Base-by-base conservation (phyloP, 768 basidiomycete genomes). In the Dictyophora rubrovolvata region DNA sequence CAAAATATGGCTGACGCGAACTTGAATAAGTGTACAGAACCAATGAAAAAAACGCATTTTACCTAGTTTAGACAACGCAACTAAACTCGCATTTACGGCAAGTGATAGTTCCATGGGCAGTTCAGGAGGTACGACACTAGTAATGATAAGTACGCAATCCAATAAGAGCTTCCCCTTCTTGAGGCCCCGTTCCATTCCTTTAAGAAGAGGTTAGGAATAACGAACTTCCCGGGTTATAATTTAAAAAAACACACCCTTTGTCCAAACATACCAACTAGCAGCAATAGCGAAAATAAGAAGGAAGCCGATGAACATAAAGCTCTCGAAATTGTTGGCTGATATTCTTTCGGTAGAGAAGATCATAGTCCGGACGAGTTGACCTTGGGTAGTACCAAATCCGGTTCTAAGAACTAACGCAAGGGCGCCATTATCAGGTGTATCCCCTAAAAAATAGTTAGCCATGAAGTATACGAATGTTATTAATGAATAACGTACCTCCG, bases 261-360 rank as follows among this genome's bases (percentile, higher is more conserved):
- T 81, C 96, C 96, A 98, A 22, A 98, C 96, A 74, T 99, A 98
- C 80, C 93, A 95, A 67, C 88, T 91, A 0, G 96, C 96, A 34
- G 95, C 95, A 64, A 98, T 88, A 47, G 96, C 96, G 68, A 99
- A 98, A 62, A 97, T 89, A 56, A 98, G 83, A 16, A 98, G 76
- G 79, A 99, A 98, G 2, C 93, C 96, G 61, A 99, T 97, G 75
- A 99, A 99, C 59, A 97, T 73, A 83, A 97, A 98, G 0, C 86
- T 87, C 69, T 99, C 96, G 61, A 88, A 53, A 70, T 95, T 98
- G 73, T 98, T 98, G 22, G 96, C 96, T 8, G 93, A 91, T 20
- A 99, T 86, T 5, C 93, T 88, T 67, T 99, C 96, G 0, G 92
- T 93, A 14, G 92, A 93, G 75, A 98, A 99, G 59, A 99, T 93